Base-by-base conservation (phyloP, 2,329 filamentous ascomycete genomes). In the Aspergillus tubingensis region DNA sequence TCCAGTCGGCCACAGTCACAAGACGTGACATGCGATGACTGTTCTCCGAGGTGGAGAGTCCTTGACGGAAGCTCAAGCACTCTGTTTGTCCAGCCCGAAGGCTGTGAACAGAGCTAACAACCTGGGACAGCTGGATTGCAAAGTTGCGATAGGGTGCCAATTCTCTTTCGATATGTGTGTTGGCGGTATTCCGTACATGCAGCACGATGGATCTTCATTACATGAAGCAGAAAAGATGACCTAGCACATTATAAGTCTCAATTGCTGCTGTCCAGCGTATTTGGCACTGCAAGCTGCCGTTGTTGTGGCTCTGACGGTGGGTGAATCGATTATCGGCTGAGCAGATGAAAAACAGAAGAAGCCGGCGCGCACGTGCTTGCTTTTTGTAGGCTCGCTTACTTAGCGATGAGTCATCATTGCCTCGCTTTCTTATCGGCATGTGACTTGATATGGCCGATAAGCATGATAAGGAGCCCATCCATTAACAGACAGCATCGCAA, bases 1-100 rank as follows among this genome's bases (percentile, higher is more conserved):
- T 76, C 76, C 76, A 76, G 70, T 74, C 72, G 65, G 70, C 66
- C 72, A 76, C 72, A 72, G 68, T 70, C 74, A 78, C 75, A 78
- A 76, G 71, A 78, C 76, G 74, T 73, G 70, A 68, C 68, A 65
- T 72, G 71, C 72, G 73, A 62, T 67, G 64, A 72, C 71, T 67
- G 74, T 77, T 70, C 73, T 73, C 69, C 68, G 7, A 56, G 53
- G 54, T 5, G 66, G 73, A 76, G 72, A 66, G 72, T 69, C 71
- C 71, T 69, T 76, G 55, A 39, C 56, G 32, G 44, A 38, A 19
- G 57, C 15, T 47, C 32, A 17, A 63, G 51, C 57, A 44, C 56
- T n/a, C 57, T 54, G 30, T 7, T 55, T 48, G 10, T 36, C 10
- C 54, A 39, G 54, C 41, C 62, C 43, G 17, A 41, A 30, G 58